A percentile compares a stretch with the other conserved stretches of the same genome.
phyloP scores from a whole-genome alignment of 2,329 filamentous ascomycete species.

The Hypoxylon sp. region DNA sequence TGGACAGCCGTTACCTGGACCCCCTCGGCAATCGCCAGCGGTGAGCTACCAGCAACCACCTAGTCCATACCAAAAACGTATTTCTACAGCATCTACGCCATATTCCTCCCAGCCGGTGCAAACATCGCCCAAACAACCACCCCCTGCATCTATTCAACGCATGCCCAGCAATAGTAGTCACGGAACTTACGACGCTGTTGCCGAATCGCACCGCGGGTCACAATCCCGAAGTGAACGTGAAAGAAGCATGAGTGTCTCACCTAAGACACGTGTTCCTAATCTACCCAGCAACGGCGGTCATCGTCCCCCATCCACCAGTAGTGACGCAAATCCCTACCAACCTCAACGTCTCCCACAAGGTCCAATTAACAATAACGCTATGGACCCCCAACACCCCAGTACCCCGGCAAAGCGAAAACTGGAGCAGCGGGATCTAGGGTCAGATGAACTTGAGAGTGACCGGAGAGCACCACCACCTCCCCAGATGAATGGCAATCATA shows the following conservation, averaged over 20 bases:
- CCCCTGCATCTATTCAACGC: conserved; percentile 55
- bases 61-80: conserved; percentile 73
- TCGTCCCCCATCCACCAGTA: conserved; percentile 45
- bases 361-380: conserved; percentile 47
- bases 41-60: conserved; percentile 65
- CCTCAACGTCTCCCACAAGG: conserved; percentile 41
- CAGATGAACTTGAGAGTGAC: conserved; percentile 66
- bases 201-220: conserved; percentile 64
- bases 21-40: conserved; percentile 61
- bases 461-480: conserved; percentile 65
- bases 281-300: conserved; percentile 55
- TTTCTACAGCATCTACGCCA: conserved; percentile 44
- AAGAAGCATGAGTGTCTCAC: conserved; percentile 81
- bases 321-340: conserved; percentile 59
- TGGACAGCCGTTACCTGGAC: conserved; percentile 63
- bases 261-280: conserved; percentile 77
- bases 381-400: conserved; percentile 56
- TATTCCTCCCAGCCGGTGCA: conserved; percentile 53
- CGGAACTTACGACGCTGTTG: conserved; percentile 61
- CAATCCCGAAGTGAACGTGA: conserved; percentile 75
- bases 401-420: conserved; percentile 65
- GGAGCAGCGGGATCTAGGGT: conserved; percentile 64
- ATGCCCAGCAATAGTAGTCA: conserved; percentile 61
- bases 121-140: conserved; percentile 57
- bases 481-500: conserved; percentile 62